Percentiles rank a stretch among this genome's conserved stretches.
Evolutionary conservation across 2,329 filamentous ascomycete genomes (phyloP).

Genomic region (Aspergillus sp.): DNA sequence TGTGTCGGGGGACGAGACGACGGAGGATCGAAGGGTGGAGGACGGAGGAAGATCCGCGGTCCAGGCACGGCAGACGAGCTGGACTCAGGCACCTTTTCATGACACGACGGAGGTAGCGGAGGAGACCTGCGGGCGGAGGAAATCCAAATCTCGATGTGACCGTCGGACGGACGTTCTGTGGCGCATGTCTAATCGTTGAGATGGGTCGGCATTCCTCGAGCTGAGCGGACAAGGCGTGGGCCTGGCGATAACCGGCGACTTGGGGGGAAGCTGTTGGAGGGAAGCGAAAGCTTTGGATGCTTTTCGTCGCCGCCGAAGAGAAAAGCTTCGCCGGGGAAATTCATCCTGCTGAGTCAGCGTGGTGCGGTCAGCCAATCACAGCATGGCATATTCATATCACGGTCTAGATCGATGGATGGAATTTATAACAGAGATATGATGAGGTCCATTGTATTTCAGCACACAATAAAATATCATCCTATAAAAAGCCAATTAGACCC

Average conservation of each 20-base stretch:
- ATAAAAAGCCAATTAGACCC: neutral
- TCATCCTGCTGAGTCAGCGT: conserved; percentile 2
- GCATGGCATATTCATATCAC: neutral
- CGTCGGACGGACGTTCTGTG: conserved; percentile 23
- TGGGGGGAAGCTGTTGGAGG: neutral
- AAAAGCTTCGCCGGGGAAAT: conserved; percentile 1
- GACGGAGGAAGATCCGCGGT: conserved; percentile 29
- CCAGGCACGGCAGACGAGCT: conserved; percentile 38
- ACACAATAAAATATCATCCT: neutral
- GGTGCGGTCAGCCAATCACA: neutral
- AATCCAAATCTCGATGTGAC: conserved; percentile 33
- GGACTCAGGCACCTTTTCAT: conserved; percentile 45
- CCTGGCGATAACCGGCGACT: neutral
- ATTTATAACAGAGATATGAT: neutral
- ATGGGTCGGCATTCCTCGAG: conserved; percentile 14
- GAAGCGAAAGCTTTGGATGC: conserved; percentile 4
- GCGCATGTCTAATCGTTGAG: conserved; percentile 33
- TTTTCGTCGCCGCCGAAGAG: neutral
- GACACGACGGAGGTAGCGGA: conserved; percentile 38
- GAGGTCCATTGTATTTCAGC: neutral
- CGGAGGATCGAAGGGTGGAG: conserved; percentile 9
- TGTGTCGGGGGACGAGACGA: conserved; percentile 12
- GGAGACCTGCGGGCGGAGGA: conserved; percentile 28
- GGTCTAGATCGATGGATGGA: neutral
- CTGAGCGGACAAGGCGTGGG: neutral